Percentiles rank a stretch among this genome's conserved stretches.
Evolutionary conservation across 2,329 filamentous ascomycete species (phyloP).

Genomic region (Zarea fungicola): DNA sequence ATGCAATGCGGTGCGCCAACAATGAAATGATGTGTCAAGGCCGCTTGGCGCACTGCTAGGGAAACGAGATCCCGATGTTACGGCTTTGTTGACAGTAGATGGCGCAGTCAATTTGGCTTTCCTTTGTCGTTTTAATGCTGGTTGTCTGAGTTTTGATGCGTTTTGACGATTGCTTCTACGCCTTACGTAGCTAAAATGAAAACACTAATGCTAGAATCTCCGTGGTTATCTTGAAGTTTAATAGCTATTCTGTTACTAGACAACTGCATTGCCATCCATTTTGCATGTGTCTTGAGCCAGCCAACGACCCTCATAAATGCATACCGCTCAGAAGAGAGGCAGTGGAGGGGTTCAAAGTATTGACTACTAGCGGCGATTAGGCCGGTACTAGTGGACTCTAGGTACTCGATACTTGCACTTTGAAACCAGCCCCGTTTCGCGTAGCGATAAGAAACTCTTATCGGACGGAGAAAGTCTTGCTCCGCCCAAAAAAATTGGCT

Average conservation of each 20-base stretch:
- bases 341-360: background rate
- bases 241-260: too few species aligned
- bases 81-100: constrained; percentile 35
- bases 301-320: background rate
- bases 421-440: background rate
- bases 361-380: background rate
- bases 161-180: constrained; percentile 33
- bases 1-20: constrained; percentile 1
- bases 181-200: constrained; percentile 33
- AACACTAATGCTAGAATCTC: constrained; percentile 23
- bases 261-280: too few species aligned
- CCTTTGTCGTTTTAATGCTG: constrained; percentile 35
- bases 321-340: background rate
- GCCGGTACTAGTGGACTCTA: background rate
- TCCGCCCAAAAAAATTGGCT: constrained; percentile 26
- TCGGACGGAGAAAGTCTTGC: constrained; percentile 24
- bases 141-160: constrained; percentile 31
- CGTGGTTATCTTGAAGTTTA: background rate
- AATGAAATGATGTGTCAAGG: constrained; percentile 13
- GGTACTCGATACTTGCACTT: background rate
- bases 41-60: constrained; percentile 5
- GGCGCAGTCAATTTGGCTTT: constrained; percentile 36
- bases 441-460: constrained; percentile 28
- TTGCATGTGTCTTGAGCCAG: too few species aligned
- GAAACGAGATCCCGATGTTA: constrained; percentile 29